phyloP scores from a whole-genome alignment of 345 rosid species.

The Heritiera fomes region DNA sequence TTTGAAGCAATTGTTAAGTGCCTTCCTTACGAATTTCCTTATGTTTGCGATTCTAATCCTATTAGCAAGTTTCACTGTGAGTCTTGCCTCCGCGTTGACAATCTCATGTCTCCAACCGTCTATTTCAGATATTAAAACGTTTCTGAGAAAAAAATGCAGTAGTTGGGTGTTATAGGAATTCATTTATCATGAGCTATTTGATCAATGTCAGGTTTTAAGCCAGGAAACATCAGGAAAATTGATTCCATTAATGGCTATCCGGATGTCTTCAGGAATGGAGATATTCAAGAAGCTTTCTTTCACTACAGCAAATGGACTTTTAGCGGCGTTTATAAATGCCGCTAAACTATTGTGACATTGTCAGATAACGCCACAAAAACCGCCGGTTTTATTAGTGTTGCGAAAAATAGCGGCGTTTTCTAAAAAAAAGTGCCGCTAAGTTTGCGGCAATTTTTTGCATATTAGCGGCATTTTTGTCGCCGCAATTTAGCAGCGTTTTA shows the following conservation, averaged over 20 bases:
- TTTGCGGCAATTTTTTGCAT: no score
- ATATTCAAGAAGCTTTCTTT: conserved; percentile 32
- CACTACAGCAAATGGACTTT: no score
- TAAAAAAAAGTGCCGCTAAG: no score
- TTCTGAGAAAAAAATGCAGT: background rate
- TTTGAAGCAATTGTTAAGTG: conserved; percentile 27
- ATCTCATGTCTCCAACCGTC: conserved; percentile 15
- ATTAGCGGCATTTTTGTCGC: no score
- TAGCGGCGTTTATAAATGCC: no score
- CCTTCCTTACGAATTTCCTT: conserved; percentile 27
- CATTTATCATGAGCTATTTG: conserved; percentile 32
- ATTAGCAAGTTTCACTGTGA: conserved; percentile 27
- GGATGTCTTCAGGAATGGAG: conserved; percentile 24
- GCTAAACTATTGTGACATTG: no score
- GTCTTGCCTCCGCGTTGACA: conserved; percentile 29
- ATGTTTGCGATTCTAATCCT: conserved; percentile 27
- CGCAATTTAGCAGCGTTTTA: no score
- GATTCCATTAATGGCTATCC: conserved; percentile 25
- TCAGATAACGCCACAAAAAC: no score
- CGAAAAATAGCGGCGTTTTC: no score
- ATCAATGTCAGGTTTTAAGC: conserved; percentile 14
- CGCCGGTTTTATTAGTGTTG: no score
- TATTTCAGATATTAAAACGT: conserved; percentile 9
- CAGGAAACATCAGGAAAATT: conserved; percentile 21
- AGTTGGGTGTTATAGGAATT: conserved; percentile 26